A percentile compares a stretch with the other conserved stretches of the same genome.
phyloP scores from a whole-genome alignment of 1,284 basidiomycete species.

The Ustilago tritici region DNA sequence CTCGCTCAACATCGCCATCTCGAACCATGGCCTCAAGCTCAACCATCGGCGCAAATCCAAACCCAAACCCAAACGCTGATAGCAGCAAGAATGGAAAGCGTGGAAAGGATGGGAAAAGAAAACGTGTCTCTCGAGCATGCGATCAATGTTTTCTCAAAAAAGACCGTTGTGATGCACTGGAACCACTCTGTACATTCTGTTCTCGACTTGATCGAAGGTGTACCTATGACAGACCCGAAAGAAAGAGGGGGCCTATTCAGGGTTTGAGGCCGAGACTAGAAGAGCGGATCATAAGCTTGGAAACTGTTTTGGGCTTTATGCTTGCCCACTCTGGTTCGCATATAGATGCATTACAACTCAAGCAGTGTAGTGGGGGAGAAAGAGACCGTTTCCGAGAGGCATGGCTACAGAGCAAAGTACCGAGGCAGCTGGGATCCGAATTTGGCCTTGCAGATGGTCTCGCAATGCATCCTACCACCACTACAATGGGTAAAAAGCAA shows the following conservation, averaged over 20 bases:
- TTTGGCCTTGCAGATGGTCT: too few species aligned
- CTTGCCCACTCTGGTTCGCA: constrained; percentile 1
- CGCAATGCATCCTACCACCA: background rate
- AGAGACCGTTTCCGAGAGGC: background rate
- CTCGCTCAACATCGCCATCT: too few species aligned
- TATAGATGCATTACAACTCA: background rate
- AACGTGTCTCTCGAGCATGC: constrained; percentile 51
- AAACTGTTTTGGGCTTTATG: constrained; percentile 32
- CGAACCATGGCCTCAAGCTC: background rate
- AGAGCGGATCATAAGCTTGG: constrained; percentile 23
- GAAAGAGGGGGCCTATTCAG: constrained; percentile 44
- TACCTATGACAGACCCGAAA: constrained; percentile 45
- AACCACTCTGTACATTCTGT: constrained; percentile 40
- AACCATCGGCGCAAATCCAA: background rate
- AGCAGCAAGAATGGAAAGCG: too few species aligned
- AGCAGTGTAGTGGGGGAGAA: background rate
- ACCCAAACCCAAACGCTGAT: too few species aligned
- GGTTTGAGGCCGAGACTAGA: constrained; percentile 41
- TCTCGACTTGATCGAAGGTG: constrained; percentile 16
- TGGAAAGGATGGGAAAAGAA: constrained; percentile 26
- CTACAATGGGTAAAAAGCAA: background rate
- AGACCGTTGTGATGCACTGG: constrained; percentile 41
- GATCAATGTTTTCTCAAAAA: constrained; percentile 53
- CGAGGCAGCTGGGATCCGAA: too few species aligned
- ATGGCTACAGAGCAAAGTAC: too few species aligned